Percentiles rank a stretch among this genome's conserved stretches.
These are phyloP conservation scores for Cyphellophora attinorum DNA, from an alignment of 2,329 filamentous ascomycete genomes.

Conservation along the genomic window DNA sequence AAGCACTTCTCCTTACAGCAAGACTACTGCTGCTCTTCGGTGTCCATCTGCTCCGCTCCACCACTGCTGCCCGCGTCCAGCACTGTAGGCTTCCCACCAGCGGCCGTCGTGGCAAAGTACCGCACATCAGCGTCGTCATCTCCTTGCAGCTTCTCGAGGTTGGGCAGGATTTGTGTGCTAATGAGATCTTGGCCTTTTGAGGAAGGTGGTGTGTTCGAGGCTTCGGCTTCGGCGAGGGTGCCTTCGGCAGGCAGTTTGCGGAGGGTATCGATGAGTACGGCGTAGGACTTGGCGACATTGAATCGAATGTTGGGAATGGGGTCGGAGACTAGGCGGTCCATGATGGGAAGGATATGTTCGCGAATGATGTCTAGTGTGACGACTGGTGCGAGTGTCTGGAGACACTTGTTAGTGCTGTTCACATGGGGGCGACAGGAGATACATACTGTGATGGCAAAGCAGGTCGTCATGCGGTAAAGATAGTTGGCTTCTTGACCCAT, in stretches of 20 bases:
- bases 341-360: slow-evolving; percentile 86
- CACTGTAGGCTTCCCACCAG: slow-evolving; percentile 39
- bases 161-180: slow-evolving; percentile 75
- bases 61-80: slow-evolving; percentile 34
- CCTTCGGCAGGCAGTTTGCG: slow-evolving; percentile 82
- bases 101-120: slow-evolving; percentile 91
- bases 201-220: slow-evolving; percentile 48
- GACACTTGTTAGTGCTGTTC: slow-evolving; percentile 21
- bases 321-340: slow-evolving; percentile 86
- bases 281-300: slow-evolving; percentile 98
- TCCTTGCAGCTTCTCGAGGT: slow-evolving; percentile 88
- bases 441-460: slow-evolving; percentile 94
- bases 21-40: slow-evolving; percentile 11
- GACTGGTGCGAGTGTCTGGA: slow-evolving; percentile 81
- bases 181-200: slow-evolving; percentile 70
- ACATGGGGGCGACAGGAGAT: not conserved
- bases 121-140: slow-evolving; percentile 97
- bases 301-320: slow-evolving; percentile 99
- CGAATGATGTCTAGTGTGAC: slow-evolving; percentile 90
- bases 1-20: no score
- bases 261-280: slow-evolving; percentile 79
- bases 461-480: slow-evolving; percentile 99
- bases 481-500: slow-evolving; percentile 99
- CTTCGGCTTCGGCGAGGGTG: slow-evolving; percentile 74
- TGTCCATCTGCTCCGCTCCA: slow-evolving; percentile 37